Base-by-base conservation (phyloP, 371 early-diverging fungal species). In the Enterocytospora artemiae region DNA sequence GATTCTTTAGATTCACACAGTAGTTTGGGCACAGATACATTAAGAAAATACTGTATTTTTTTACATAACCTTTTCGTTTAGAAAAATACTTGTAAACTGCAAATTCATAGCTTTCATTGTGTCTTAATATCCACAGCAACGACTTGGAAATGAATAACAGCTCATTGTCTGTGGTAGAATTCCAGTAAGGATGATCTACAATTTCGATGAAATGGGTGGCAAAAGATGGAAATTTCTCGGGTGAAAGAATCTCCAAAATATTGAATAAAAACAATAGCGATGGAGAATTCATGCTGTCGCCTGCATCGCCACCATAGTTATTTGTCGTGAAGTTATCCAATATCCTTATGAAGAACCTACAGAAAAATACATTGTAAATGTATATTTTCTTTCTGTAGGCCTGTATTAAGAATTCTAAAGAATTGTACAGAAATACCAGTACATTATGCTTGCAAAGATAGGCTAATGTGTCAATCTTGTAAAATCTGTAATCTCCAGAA, bases 391-490 rank as follows among this genome's bases (percentile, higher is more conserved):
- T 69, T 16, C 31, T 33, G 30, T 70, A 69, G 7, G 74, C 69
- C 50, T 73, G 67, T 27, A 70, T 28, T 45, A 73, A 59, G 22
- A 73, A 44, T 36, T 51, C 62, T 14, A 73, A 46, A 14, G 51
- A 36, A 27, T 62, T 60, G 46, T 70, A 58, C 7, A 73, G 43
- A 25, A 31, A 49, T 33, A 46, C 33, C 45, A 44, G 30, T 18
- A 59, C 18, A 18, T 22, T 18, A 41, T 65, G 41, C n/a, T 60
- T 55, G n/a, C 59, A 30, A n/a, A 70, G 44, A 2, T 7, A 7
- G 31, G 70, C 55, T 14, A 73, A 22, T 30, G 59, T n/a, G 49
- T 73, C 67, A n/a, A 73, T 44, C 53, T 73, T 73, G 36, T 54
- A 56, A 46, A 53, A 70, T 28, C 67, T 48, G 46, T 53, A 73